A percentile compares a stretch with the other conserved stretches of the same genome.
Evolutionary conservation across 208 protist genomes (phyloP).

Genomic region (Trichomonas tenax): DNA sequence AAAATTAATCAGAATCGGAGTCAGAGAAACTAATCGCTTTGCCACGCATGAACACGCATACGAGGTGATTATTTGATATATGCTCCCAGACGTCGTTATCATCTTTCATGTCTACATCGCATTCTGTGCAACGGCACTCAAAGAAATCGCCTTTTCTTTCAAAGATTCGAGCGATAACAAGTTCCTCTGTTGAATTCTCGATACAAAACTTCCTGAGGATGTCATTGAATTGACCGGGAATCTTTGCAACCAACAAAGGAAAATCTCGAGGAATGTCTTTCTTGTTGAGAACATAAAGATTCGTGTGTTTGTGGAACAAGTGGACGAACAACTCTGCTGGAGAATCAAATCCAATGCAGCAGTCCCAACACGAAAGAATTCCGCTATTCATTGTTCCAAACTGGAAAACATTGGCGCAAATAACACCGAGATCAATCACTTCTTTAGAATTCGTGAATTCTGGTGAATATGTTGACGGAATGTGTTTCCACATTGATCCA

Average conservation of each 20-base stretch:
- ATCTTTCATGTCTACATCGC: not conserved
- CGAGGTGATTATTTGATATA: not conserved
- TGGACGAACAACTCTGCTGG: not conserved
- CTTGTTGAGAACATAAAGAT: not conserved
- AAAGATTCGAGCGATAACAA: not conserved
- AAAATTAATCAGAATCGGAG: no score
- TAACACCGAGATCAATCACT: not conserved
- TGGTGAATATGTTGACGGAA: not conserved
- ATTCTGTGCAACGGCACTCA: not conserved
- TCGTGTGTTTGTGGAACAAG: not conserved
- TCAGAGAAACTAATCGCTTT: not conserved
- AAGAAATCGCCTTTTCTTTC: not conserved
- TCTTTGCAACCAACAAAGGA: not conserved
- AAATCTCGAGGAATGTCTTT: not conserved
- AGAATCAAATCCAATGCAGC: not conserved
- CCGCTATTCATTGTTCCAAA: not conserved
- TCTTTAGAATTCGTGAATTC: not conserved
- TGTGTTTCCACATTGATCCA: not conserved
- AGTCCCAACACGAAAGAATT: not conserved
- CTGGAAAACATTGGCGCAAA: not conserved
- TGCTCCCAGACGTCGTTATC: not conserved
- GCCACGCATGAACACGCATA: not conserved
- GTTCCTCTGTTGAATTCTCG: not conserved
- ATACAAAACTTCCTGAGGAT: not conserved
- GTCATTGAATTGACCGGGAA: not conserved